Conservation (phyloP, 129 eudicot species). For the Flaveria sonorensis region DNA sequence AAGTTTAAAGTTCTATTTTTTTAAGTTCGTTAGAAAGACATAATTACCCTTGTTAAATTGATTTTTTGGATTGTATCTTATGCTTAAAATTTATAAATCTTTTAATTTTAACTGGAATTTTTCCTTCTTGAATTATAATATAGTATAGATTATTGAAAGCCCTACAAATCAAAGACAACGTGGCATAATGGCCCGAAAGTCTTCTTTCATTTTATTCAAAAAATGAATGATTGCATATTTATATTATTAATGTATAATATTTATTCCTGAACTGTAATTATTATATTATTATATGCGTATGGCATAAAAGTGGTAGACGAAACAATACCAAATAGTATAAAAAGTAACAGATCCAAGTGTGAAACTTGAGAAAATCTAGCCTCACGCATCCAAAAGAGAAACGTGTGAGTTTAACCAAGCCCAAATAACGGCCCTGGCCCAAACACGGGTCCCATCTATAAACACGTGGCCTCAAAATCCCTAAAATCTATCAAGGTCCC, state of each 20-base stretch:
- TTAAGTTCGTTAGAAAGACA: too few species aligned
- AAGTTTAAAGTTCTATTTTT: too few species aligned
- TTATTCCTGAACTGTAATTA: too few species aligned
- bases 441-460: slow-evolving; percentile 22
- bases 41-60: too few species aligned
- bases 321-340: not conserved
- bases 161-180: not conserved
- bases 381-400: slow-evolving; percentile 24
- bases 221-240: not conserved
- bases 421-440: slow-evolving; percentile 18
- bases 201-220: not conserved
- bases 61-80: too few species aligned
- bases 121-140: too few species aligned
- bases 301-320: not conserved
- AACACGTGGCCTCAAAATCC: slow-evolving; percentile 38
- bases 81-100: too few species aligned
- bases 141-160: slow-evolving; percentile 2
- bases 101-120: too few species aligned
- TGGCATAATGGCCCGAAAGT: not conserved
- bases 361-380: slow-evolving; percentile 24
- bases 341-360: slow-evolving; percentile 18
- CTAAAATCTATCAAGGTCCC: slow-evolving; percentile 19
- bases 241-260: too few species aligned
- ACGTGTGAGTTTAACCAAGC: slow-evolving; percentile 31
- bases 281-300: too few species aligned